These are phyloP conservation scores for Wallemia mellicola DNA, from an alignment of 1,284 basidiomycete genomes.

Conservation along the genomic window DNA sequence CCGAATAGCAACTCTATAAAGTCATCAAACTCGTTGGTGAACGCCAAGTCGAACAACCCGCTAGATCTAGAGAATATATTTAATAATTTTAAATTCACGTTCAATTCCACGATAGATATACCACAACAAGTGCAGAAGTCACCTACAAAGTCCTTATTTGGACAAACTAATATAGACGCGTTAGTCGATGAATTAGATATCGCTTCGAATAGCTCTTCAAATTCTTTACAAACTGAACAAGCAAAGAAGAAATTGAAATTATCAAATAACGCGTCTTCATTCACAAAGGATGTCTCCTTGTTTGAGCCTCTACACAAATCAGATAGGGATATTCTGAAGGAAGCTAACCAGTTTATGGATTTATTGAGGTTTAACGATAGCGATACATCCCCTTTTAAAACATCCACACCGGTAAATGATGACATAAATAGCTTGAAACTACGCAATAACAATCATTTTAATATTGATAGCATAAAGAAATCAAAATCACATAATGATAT, in stretches of 20 bases:
- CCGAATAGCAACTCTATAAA: not conserved
- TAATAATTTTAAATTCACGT: not conserved
- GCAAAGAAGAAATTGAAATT: not conserved
- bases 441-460: not conserved
- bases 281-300: not conserved
- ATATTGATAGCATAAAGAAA: not conserved
- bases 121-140: not conserved
- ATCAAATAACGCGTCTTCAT: not conserved
- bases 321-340: not conserved
- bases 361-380: not conserved
- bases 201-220: not conserved
- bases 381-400: not conserved
- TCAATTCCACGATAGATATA: not conserved
- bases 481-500: not conserved
- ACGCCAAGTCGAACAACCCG: not conserved
- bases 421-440: not conserved
- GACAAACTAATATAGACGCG: not conserved
- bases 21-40: not conserved
- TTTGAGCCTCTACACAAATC: not conserved
- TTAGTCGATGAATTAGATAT: conserved; percentile 1
- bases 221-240: not conserved
- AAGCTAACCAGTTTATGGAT: not conserved
- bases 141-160: not conserved
- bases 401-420: not conserved
- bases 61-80: not conserved